phyloP scores from a whole-genome alignment of 768 basidiomycete genomes.

The Pleurotus ostreatus region DNA sequence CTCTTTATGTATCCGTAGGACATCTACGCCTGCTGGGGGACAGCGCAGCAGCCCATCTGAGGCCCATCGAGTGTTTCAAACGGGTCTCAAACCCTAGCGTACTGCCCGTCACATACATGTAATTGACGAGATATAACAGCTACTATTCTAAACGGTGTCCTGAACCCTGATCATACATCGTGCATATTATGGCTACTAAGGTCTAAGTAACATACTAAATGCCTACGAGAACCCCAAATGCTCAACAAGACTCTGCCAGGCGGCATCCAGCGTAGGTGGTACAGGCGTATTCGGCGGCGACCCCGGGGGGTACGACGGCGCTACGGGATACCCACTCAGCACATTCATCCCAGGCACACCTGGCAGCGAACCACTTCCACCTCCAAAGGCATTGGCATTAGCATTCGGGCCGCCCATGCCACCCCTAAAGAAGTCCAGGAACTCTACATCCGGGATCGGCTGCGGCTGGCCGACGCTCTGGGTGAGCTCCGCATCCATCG shows the following conservation, averaged over 20 bases:
- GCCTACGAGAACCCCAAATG: conserved; percentile 49
- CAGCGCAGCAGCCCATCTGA: too few relatives aligned
- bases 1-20: too few relatives aligned
- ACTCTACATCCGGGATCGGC: conserved; percentile 27
- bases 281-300: conserved; percentile 11
- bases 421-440: conserved; percentile 4
- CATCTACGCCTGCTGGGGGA: too few relatives aligned
- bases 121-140: too few relatives aligned
- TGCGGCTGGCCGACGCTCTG: conserved; percentile 9
- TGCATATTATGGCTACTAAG: too few relatives aligned
- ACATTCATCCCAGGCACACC: conserved; percentile 12
- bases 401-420: background rate
- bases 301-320: background rate
- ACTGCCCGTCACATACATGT: too few relatives aligned
- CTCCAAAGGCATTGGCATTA: background rate
- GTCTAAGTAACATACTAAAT: too few relatives aligned
- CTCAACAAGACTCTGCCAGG: conserved; percentile 67
- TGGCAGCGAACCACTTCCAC: background rate
- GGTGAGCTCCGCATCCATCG: conserved; percentile 12
- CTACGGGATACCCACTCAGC: background rate
- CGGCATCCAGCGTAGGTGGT: conserved; percentile 48
- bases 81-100: too few relatives aligned
- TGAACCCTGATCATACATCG: too few relatives aligned
- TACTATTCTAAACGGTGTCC: too few relatives aligned
- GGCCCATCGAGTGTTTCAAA: too few relatives aligned